These are phyloP conservation scores for Calonectria leucothoes DNA, from an alignment of 2,329 filamentous ascomycete species.

Conservation along the genomic window DNA sequence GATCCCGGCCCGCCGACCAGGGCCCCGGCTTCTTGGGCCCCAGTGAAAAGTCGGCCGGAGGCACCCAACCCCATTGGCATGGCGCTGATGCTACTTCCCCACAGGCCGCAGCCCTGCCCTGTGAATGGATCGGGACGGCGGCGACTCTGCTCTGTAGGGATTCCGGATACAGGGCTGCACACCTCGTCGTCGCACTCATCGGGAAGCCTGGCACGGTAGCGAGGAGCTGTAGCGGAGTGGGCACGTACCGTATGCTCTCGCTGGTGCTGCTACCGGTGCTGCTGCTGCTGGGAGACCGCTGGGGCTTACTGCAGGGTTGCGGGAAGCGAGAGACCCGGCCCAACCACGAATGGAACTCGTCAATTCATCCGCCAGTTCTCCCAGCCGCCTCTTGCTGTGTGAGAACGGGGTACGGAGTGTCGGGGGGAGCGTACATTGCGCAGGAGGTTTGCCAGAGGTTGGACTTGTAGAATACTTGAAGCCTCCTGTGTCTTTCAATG, in stretches of 20 bases:
- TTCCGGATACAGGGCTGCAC: neutral
- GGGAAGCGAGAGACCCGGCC: constrained; percentile 17
- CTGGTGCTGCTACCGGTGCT: neutral
- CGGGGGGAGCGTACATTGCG: neutral
- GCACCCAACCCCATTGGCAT: neutral
- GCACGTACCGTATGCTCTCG: neutral
- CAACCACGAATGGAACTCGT: constrained; percentile 15
- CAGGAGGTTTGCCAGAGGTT: constrained; percentile 2
- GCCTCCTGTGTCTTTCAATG: neutral
- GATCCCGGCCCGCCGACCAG: neutral
- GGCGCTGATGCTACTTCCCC: neutral
- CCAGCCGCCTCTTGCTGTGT: neutral
- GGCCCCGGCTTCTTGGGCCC: neutral
- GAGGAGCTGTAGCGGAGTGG: constrained; percentile 9
- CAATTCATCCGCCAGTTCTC: constrained; percentile 7
- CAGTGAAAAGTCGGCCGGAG: neutral
- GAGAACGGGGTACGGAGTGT: neutral
- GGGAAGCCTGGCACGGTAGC: neutral
- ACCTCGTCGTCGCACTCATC: constrained; percentile 2
- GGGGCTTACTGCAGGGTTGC: constrained; percentile 12
- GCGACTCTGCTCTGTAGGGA: constrained; percentile 5
- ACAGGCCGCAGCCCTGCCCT: neutral
- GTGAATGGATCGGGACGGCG: constrained; percentile 4
- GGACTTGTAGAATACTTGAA: constrained; percentile 6
- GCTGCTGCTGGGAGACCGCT: neutral